Evolutionary conservation across 257 asterid genomes (phyloP).

Genomic region (Gentiana macrophylla): DNA sequence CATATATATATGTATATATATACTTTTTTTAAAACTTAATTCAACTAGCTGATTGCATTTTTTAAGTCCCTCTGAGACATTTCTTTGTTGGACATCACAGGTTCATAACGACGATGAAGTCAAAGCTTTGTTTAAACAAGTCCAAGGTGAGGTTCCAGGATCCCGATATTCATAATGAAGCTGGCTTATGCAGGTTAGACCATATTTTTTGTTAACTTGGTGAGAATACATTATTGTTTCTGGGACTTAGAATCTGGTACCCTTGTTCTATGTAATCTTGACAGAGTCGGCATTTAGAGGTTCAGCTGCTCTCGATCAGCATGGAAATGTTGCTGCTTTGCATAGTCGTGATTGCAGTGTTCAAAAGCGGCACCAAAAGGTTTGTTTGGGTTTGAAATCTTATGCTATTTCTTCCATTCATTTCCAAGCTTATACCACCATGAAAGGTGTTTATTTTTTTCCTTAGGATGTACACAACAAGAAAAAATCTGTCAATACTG

Average conservation of each 20-base stretch:
- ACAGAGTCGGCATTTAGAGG: conserved; percentile 99
- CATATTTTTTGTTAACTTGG: conserved; percentile 10
- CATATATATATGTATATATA: neutral
- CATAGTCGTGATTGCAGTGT: conserved; percentile 99
- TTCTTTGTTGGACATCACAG: conserved; percentile 29
- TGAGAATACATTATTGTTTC: neutral
- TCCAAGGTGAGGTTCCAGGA: conserved; percentile 99
- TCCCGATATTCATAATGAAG: conserved; percentile 96
- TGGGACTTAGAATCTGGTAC: conserved; percentile 11
- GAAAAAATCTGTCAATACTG: neutral
- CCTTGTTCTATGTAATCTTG: conserved; percentile 14
- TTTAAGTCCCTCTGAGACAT: neutral
- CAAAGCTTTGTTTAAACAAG: conserved; percentile 96
- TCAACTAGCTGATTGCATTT: neutral
- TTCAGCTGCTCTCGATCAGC: conserved; percentile 90
- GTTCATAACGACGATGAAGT: conserved; percentile 96
- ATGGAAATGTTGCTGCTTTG: conserved; percentile 96
- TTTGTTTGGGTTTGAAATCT: conserved; percentile 12
- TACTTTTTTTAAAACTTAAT: neutral
- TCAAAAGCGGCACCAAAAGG: conserved; percentile 99
- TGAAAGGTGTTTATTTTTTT: neutral
- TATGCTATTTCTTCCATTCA: neutral
- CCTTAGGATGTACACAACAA: neutral
- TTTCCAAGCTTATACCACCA: neutral
- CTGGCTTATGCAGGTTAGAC: conserved; percentile 96